These are phyloP conservation scores for Singerocomus inundabilis DNA, from an alignment of 1,284 basidiomycete genomes.

Conservation along the genomic window DNA sequence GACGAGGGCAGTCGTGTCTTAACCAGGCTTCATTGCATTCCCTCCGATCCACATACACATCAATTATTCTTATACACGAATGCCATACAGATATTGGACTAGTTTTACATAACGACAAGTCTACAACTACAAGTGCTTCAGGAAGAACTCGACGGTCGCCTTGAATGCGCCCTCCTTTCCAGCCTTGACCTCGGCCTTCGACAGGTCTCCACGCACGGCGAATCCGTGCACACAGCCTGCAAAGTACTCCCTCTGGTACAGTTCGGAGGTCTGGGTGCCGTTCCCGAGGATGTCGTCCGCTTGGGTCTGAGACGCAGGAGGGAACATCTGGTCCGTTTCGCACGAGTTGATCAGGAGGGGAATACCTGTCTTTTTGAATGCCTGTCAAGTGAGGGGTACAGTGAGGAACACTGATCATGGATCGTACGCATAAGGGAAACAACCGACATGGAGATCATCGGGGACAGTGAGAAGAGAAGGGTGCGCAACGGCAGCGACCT, in stretches of 20 bases:
- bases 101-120: not conserved
- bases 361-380: constrained; percentile 32
- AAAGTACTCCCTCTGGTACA: constrained; percentile 46
- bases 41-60: too few species aligned
- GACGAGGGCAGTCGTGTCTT: too few species aligned
- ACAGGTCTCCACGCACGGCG: constrained; percentile 42
- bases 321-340: constrained; percentile 36
- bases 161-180: constrained; percentile 66
- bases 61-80: too few species aligned
- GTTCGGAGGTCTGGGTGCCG: constrained; percentile 36
- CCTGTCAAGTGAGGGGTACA: constrained; percentile 20
- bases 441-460: constrained; percentile 18
- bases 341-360: constrained; percentile 48
- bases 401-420: not conserved
- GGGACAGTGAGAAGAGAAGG: constrained; percentile 67
- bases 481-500: constrained; percentile 59
- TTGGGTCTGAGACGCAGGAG: constrained; percentile 25
- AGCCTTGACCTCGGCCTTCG: constrained; percentile 44
- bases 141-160: constrained; percentile 52
- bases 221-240: constrained; percentile 54
- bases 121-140: constrained; percentile 37
- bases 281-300: constrained; percentile 44
- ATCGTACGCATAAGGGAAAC: not conserved
- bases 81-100: constrained; percentile 2
- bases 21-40: not conserved